These are phyloP conservation scores for Conticribra weissflogii DNA, from an alignment of 108 stramenopile species.

Conservation along the genomic window DNA sequence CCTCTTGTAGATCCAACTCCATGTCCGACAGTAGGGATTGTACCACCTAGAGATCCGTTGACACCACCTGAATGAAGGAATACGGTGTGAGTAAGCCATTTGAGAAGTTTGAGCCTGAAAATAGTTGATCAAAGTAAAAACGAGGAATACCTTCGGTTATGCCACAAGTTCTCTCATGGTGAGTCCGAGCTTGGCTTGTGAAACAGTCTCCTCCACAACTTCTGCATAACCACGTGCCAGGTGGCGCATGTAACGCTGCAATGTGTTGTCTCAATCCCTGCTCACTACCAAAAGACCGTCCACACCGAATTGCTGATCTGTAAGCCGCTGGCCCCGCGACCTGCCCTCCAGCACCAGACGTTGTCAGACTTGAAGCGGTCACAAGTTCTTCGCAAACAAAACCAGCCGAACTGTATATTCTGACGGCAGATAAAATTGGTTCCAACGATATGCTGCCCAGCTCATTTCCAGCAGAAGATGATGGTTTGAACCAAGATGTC, in stretches of 20 bases:
- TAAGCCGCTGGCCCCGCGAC: constrained; percentile 73
- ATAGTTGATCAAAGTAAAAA: not conserved
- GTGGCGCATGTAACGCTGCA: constrained; percentile 77
- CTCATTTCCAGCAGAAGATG: constrained; percentile 75
- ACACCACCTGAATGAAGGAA: constrained; percentile 14
- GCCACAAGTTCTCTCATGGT: constrained; percentile 84
- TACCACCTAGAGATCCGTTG: constrained; percentile 24
- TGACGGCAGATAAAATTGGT: constrained; percentile 64
- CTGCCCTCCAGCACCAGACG: constrained; percentile 71
- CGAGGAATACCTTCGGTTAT: constrained; percentile 9
- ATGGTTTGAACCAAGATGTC: constrained; percentile 65
- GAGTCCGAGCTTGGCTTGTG: constrained; percentile 77
- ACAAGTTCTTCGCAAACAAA: constrained; percentile 82
- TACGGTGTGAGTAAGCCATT: too few relatives aligned
- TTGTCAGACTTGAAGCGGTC: constrained; percentile 75
- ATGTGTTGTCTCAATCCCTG: constrained; percentile 82
- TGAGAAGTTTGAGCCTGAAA: too few relatives aligned
- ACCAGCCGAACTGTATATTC: constrained; percentile 53
- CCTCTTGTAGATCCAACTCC: constrained; percentile 33
- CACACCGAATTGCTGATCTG: constrained; percentile 72
- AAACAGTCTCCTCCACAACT: constrained; percentile 82
- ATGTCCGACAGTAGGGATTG: constrained; percentile 36
- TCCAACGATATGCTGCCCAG: constrained; percentile 58
- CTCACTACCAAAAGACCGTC: constrained; percentile 80
- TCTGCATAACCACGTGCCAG: constrained; percentile 88